A percentile compares a stretch with the other conserved stretches of the same genome.
phyloP scores from a whole-genome alignment of 2,329 filamentous ascomycete species.

The Fonsecaea nubica region DNA sequence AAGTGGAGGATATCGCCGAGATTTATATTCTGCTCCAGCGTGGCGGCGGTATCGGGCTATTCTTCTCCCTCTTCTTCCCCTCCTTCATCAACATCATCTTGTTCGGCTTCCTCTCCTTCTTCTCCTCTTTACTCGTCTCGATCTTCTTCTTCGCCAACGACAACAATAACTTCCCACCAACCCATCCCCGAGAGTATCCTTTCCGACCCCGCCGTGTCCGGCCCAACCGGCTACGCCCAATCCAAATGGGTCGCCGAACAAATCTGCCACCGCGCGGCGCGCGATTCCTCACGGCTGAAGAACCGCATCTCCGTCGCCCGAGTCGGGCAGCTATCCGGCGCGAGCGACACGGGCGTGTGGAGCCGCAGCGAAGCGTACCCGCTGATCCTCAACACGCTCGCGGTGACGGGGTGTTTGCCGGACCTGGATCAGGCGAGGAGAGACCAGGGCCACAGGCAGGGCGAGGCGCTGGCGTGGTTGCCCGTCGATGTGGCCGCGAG shows the following conservation, averaged over 20 bases:
- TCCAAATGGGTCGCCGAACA: conserved; percentile 67
- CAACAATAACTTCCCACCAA: conserved; percentile 3
- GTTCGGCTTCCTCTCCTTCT: too few relatives aligned
- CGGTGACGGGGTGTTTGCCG: conserved; percentile 55
- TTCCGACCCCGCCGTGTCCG: conserved; percentile 41
- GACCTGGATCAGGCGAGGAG: conserved; percentile 41
- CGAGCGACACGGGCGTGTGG: conserved; percentile 58
- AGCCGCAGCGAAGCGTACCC: conserved; percentile 61
- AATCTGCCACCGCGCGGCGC: conserved; percentile 52
- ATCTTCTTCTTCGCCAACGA: too few relatives aligned
- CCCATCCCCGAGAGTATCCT: conserved; percentile 33
- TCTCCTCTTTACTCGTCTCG: too few relatives aligned
- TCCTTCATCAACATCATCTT: too few relatives aligned
- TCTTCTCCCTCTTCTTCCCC: neutral
- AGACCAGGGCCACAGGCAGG: conserved; percentile 15
- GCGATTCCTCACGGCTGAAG: conserved; percentile 33
- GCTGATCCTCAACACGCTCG: conserved; percentile 55
- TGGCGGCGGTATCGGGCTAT: conserved; percentile 49
- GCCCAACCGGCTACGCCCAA: conserved; percentile 61
- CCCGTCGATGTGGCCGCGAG: conserved; percentile 53
- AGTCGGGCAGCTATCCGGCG: conserved; percentile 60
- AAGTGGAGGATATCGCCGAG: conserved; percentile 37
- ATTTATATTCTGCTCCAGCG: conserved; percentile 62
- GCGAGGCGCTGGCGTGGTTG: conserved; percentile 53
- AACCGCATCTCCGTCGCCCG: conserved; percentile 54